Evolutionary conservation across 495 filamentous ascomycete species (phyloP).

Genomic region (Choiromyces venosus): DNA sequence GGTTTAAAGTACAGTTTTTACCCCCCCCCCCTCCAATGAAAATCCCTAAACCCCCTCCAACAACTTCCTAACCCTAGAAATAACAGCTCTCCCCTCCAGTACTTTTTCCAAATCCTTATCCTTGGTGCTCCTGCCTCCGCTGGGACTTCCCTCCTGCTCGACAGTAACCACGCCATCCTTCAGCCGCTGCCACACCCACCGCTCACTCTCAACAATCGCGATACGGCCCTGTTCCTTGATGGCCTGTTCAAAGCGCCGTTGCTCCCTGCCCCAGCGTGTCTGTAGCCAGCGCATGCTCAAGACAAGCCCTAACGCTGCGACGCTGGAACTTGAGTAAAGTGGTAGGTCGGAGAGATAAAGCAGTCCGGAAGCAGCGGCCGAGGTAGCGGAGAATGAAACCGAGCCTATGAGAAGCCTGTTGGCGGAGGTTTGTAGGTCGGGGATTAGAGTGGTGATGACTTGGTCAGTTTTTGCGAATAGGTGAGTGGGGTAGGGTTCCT

Average conservation of each 20-base stretch:
- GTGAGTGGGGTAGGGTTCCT: slow-evolving; percentile 5
- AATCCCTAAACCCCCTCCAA: slow-evolving; percentile 10
- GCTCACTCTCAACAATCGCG: slow-evolving; percentile 65
- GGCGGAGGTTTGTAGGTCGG: slow-evolving; percentile 70
- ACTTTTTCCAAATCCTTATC: slow-evolving; percentile 50
- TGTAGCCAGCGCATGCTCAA: slow-evolving; percentile 72
- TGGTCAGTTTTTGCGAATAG: slow-evolving; percentile 31
- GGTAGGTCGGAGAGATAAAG: slow-evolving; percentile 41
- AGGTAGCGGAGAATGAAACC: slow-evolving; percentile 59
- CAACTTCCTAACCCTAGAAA: slow-evolving; percentile 13
- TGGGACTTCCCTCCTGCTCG: slow-evolving; percentile 48
- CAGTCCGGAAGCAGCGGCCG: slow-evolving; percentile 47
- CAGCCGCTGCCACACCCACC: slow-evolving; percentile 55
- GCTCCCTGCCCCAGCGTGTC: slow-evolving; percentile 66
- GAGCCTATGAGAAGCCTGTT: slow-evolving; percentile 72
- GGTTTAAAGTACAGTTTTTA: neutral
- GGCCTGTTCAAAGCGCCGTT: slow-evolving; percentile 65
- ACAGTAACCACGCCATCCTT: slow-evolving; percentile 46
- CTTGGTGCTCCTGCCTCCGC: slow-evolving; percentile 51
- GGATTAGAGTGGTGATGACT: slow-evolving; percentile 60
- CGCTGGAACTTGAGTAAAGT: slow-evolving; percentile 69
- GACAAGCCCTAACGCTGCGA: slow-evolving; percentile 72
- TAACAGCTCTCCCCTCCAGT: slow-evolving; percentile 7
- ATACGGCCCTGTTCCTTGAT: slow-evolving; percentile 74
- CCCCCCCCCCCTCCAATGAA: too few relatives aligned